Percentiles rank a stretch among this genome's conserved stretches.
phyloP scores from a whole-genome alignment of 1,284 basidiomycete species.

The Microbotryum saponariae region DNA sequence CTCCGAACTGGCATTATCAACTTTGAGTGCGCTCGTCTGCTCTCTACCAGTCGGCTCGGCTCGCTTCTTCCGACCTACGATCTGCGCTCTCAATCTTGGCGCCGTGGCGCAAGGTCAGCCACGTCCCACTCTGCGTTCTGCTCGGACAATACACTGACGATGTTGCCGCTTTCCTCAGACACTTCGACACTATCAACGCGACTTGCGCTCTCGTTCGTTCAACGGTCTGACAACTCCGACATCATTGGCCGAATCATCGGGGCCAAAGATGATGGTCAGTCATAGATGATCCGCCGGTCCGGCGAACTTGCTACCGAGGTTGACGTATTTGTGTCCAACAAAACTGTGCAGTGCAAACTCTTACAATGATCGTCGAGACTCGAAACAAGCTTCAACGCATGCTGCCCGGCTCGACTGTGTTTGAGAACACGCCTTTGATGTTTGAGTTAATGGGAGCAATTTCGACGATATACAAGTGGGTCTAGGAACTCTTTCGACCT shows the following conservation, averaged over 20 bases:
- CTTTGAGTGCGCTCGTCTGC: too few species aligned
- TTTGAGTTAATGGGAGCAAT: slow-evolving; percentile 16
- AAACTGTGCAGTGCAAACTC: background rate
- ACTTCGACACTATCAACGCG: background rate
- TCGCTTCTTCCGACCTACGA: too few species aligned
- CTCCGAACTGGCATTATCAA: too few species aligned
- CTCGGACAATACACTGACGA: too few species aligned
- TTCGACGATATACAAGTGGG: slow-evolving; percentile 7
- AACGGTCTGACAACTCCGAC: slow-evolving; percentile 10
- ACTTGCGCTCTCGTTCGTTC: slow-evolving; percentile 5
- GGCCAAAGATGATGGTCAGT: background rate
- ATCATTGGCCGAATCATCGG: slow-evolving; percentile 7
- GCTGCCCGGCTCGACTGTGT: background rate
- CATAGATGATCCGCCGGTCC: background rate
- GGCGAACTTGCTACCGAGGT: background rate
- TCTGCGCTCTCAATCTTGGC: too few species aligned
- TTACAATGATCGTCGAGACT: background rate
- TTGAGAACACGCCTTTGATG: slow-evolving; percentile 8
- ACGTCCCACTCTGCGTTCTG: too few species aligned
- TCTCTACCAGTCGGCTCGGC: too few species aligned
- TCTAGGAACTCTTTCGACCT: background rate
- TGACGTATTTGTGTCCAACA: too few species aligned
- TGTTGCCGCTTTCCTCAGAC: too few species aligned
- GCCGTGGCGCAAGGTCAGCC: too few species aligned
- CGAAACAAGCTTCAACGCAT: slow-evolving; percentile 4